Evolutionary conservation across 495 filamentous ascomycete species (phyloP).

Genomic region (Parathielavia hyrcaniae): DNA sequence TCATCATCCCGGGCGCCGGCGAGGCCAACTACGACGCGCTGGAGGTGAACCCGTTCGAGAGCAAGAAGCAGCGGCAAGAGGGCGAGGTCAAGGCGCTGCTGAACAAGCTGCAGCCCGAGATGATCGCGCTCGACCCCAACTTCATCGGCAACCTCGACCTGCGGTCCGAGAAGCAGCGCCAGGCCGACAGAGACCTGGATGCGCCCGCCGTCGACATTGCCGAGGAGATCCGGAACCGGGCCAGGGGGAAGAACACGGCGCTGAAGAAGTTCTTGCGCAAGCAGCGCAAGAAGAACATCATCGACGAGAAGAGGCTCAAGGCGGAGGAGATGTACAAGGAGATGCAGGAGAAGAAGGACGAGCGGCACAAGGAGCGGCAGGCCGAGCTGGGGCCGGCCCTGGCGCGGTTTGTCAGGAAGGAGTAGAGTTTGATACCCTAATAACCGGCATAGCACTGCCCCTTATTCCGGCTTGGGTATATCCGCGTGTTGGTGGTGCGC

Average conservation of each 20-base stretch:
- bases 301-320: conserved; percentile 76
- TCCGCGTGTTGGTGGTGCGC: background rate
- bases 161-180: conserved; percentile 62
- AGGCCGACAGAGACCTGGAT: conserved; percentile 70
- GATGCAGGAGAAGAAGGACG: conserved; percentile 35
- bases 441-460: background rate
- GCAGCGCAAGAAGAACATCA: conserved; percentile 80
- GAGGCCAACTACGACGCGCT: conserved; percentile 95
- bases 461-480: background rate
- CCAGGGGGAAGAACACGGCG: conserved; percentile 85
- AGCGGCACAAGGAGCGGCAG: conserved; percentile 40
- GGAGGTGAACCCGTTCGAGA: conserved; percentile 96
- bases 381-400: conserved; percentile 43
- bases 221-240: conserved; percentile 61
- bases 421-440: conserved; percentile 37
- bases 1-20: conserved; percentile 87
- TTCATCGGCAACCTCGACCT: conserved; percentile 82
- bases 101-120: conserved; percentile 91
- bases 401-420: conserved; percentile 44
- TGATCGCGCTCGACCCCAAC: conserved; percentile 90
- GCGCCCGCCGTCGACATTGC: conserved; percentile 64
- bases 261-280: conserved; percentile 83
- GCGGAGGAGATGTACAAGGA: conserved; percentile 46
- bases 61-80: conserved; percentile 84
- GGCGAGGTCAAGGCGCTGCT: conserved; percentile 81